Base-by-base conservation (phyloP, 352 stramenopile species). In the Globisporangium spiculum region DNA sequence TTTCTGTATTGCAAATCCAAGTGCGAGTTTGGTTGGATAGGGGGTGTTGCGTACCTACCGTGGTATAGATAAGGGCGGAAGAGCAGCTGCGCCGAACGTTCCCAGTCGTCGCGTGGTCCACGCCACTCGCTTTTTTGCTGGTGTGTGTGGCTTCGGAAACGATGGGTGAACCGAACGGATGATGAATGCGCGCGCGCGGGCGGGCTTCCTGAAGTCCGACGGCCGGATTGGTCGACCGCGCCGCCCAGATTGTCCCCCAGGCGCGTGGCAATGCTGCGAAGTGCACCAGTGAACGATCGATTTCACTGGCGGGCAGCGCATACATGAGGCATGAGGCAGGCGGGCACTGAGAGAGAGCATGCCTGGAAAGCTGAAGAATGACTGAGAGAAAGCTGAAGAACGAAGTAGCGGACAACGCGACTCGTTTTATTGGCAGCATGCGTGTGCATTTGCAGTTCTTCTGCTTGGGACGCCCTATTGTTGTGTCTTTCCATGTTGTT, bases 61-160 rank as follows among this genome's bases (percentile, higher is more conserved):
- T 66, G 60, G 60, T 36, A 66, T 66, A 50, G 32, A 57, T 65
- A 58, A 55, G 60, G 60, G 38, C 30, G 26, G 44, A 48, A 38
- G 46, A 55, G 60, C 60, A 66, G 60, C 60, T 66, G 60, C 60
- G 38, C 56, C 58, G 59, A 64, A 64, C 36, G 44, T 66, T 58
- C 60, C 55, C 32, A 22, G 48, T 24, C 18, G 8, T 66, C 44
- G 27, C 8, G 60, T 66, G 60, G 60, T 30, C 60, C 60, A 66
- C 60, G 20, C 60, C 26, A 48, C 14, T 22, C 30, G 34, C 22
- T 22, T n/a, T n/a, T n/a, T n/a, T 50, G 41, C 41, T 50, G 41
- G 16, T 59, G 27, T 58, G 27, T 20, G 60, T 57, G 60, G 36
- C 36, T 64, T 64, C 36, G 30, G 54, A 20, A n/a, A 50, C 41